Conservation (phyloP, 805 yeast species). For the Kodamaea sagamina region DNA sequence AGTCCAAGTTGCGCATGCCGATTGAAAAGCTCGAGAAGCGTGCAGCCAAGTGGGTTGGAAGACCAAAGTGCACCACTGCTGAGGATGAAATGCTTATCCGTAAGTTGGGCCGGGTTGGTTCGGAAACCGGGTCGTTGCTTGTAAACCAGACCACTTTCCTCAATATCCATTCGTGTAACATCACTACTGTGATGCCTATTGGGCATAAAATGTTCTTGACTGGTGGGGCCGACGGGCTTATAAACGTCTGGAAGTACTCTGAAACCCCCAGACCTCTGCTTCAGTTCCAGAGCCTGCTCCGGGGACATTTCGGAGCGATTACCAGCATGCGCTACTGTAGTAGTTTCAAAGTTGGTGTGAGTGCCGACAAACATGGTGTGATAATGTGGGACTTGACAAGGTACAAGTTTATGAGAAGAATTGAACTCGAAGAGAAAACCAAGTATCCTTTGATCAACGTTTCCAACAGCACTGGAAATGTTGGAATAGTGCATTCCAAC, state of each 20-base stretch:
- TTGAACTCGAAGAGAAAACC: conserved; percentile 21
- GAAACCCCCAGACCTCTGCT: conserved; percentile 26
- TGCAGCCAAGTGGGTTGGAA: conserved; percentile 50
- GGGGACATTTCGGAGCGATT: conserved; percentile 60
- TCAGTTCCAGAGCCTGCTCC: conserved; percentile 45
- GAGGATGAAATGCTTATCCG: conserved; percentile 41
- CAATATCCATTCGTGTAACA: conserved; percentile 41
- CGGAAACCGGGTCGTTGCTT: conserved; percentile 32
- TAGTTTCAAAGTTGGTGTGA: conserved; percentile 55
- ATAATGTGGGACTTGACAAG: conserved; percentile 67
- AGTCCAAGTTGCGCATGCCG: conserved; percentile 42
- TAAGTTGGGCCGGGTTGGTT: conserved; percentile 21
- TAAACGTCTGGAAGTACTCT: conserved; percentile 58
- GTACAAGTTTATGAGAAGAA: conserved; percentile 48
- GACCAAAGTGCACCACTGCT: conserved; percentile 41
- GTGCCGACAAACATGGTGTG: conserved; percentile 59
- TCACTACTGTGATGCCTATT: conserved; percentile 43
- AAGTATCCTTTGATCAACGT: not conserved
- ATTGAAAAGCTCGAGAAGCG: conserved; percentile 48
- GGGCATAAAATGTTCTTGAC: conserved; percentile 47
- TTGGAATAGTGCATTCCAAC: conserved; percentile 39
- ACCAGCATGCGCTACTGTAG: conserved; percentile 49
- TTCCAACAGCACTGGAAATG: conserved; percentile 42
- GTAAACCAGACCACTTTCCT: conserved; percentile 48
- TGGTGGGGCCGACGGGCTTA: conserved; percentile 59